phyloP scores from a whole-genome alignment of 2,329 filamentous ascomycete species.

The Trichoderma sp. region DNA sequence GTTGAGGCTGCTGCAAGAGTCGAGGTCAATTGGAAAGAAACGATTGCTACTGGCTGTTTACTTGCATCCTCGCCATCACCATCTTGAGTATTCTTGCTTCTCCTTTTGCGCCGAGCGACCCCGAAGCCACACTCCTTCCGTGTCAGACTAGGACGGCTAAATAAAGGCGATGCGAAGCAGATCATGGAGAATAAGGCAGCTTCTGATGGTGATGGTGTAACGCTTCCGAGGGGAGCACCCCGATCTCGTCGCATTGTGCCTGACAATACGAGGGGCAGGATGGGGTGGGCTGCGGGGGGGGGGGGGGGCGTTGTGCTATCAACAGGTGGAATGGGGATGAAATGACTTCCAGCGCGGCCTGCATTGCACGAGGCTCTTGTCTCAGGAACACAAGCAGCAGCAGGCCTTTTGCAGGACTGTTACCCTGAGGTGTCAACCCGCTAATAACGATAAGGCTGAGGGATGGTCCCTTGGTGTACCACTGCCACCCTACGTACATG shows the following conservation, averaged over 20 bases:
- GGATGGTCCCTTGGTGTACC: not conserved
- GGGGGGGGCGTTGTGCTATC: constrained; percentile 4
- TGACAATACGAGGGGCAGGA: constrained; percentile 16
- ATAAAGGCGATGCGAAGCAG: not conserved
- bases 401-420: not conserved
- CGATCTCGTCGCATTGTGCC: constrained; percentile 13
- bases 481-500: not conserved
- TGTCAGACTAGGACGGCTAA: not conserved
- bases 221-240: not conserved
- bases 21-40: not conserved
- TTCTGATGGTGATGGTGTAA: not conserved
- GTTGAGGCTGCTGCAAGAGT: not conserved
- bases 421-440: not conserved
- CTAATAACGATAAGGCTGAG: constrained; percentile 24
- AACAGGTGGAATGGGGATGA: not conserved
- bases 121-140: not conserved
- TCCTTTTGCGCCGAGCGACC: not conserved
- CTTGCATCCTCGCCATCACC: not conserved
- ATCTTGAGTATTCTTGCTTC: not conserved
- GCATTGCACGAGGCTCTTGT: constrained; percentile 3
- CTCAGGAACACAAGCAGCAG: not conserved
- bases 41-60: constrained; percentile 10
- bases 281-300: not conserved
- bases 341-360: not conserved
- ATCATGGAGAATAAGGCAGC: not conserved